A percentile compares a stretch with the other conserved stretches of the same genome.
These are phyloP conservation scores for Lasiodiplodia hormozganensis DNA, from an alignment of 2,329 filamentous ascomycete species.

Conservation along the genomic window DNA sequence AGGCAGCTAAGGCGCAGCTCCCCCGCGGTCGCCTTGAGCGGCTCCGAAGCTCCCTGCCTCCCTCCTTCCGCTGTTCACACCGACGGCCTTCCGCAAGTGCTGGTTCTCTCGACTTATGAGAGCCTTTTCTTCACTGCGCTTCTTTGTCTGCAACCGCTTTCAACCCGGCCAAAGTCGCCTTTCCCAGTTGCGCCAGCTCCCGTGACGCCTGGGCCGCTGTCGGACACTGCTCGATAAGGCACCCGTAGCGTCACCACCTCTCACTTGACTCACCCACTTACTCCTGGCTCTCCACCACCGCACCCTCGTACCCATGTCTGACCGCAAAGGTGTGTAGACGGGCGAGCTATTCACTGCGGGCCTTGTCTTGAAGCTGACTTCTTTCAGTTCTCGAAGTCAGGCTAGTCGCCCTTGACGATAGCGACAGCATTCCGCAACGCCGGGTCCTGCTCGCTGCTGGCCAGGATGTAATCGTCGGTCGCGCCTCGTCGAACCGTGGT, in stretches of 20 bases:
- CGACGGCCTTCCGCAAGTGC: neutral
- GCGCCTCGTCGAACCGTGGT: conserved; percentile 49
- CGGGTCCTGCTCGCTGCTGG: conserved; percentile 40
- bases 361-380: conserved; percentile 47
- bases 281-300: neutral
- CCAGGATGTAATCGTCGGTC: conserved; percentile 47
- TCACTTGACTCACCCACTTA: conserved; percentile 21
- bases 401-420: conserved; percentile 45
- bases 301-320: conserved; percentile 25
- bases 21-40: conserved; percentile 23
- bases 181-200: conserved; percentile 1
- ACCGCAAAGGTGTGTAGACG: conserved; percentile 32
- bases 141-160: conserved; percentile 10
- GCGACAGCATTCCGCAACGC: conserved; percentile 47
- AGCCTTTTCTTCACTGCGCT: neutral
- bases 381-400: conserved; percentile 39
- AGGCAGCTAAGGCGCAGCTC: conserved; percentile 24
- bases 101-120: neutral
- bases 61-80: conserved; percentile 4
- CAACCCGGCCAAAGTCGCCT: neutral
- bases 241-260: conserved; percentile 20
- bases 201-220: conserved; percentile 17
- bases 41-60: conserved; percentile 9
- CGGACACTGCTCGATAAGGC: conserved; percentile 25
- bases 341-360: conserved; percentile 31